Evolutionary conservation across 2,329 filamentous ascomycete genomes (phyloP).

Genomic region (Verticillium dahliae): DNA sequence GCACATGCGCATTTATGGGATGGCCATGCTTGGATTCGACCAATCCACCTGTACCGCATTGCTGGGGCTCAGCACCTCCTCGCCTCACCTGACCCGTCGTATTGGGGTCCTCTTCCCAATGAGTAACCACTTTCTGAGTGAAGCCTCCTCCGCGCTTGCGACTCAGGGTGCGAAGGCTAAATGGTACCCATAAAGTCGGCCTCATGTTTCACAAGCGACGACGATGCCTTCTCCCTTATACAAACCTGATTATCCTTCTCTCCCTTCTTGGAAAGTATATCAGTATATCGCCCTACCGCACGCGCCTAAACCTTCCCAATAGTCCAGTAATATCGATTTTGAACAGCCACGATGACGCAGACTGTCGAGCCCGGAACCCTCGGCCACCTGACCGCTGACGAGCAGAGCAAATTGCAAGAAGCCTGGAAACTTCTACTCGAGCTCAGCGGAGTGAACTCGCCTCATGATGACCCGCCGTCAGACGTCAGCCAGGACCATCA

Average conservation of each 20-base stretch:
- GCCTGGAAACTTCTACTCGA: conserved; percentile 16
- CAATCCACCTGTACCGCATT: background rate
- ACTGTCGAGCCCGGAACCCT: conserved; percentile 13
- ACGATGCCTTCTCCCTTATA: background rate
- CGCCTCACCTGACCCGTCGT: background rate
- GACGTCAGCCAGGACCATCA: background rate
- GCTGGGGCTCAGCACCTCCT: background rate
- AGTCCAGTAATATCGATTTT: background rate
- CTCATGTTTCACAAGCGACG: background rate
- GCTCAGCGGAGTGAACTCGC: conserved; percentile 10
- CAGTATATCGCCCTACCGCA: background rate
- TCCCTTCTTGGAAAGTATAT: background rate
- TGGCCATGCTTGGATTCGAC: background rate
- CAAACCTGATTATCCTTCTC: background rate
- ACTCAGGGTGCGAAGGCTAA: background rate
- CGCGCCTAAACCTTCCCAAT: background rate
- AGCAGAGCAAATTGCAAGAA: conserved; percentile 16
- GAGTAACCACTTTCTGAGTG: background rate
- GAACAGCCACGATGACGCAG: conserved; percentile 39
- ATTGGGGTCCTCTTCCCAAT: background rate
- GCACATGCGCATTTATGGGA: background rate
- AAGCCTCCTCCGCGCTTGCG: background rate
- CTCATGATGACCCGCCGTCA: background rate
- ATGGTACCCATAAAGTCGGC: background rate
- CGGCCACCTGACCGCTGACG: conserved; percentile 15